Conservation (phyloP, 1,284 basidiomycete genomes). For the Boletus semigastroideus region DNA sequence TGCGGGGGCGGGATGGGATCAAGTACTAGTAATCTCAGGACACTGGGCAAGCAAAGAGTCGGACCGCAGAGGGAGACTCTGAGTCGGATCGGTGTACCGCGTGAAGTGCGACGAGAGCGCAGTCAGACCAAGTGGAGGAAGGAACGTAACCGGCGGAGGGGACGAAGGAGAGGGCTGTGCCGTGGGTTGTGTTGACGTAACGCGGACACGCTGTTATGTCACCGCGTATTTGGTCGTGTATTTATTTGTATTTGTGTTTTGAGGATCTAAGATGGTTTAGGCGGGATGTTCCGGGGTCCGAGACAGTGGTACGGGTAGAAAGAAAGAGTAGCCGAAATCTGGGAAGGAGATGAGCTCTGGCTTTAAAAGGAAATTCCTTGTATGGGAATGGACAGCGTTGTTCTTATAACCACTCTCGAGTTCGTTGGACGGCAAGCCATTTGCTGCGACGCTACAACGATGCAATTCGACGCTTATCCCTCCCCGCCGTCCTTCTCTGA, state of each 20-base stretch:
- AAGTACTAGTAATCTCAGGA: too few species aligned
- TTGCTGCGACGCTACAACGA: conserved; percentile 32
- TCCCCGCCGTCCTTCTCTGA: conserved; percentile 51
- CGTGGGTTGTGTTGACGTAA: conserved; percentile 37
- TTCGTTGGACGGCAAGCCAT: conserved; percentile 10
- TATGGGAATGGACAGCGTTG: conserved; percentile 28
- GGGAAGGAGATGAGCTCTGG: conserved; percentile 32
- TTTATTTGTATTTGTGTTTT: conserved; percentile 13
- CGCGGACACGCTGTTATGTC: conserved; percentile 34
- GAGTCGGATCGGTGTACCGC: not conserved
- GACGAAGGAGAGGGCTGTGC: conserved; percentile 24
- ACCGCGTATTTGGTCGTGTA: conserved; percentile 24
- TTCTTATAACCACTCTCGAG: conserved; percentile 35
- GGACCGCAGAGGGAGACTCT: too few species aligned
- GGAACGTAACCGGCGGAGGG: conserved; percentile 15
- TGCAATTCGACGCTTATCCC: conserved; percentile 69
- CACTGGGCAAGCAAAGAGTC: not conserved
- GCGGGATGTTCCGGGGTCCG: conserved; percentile 36
- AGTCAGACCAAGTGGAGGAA: conserved; percentile 6
- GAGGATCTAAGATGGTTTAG: conserved; percentile 30
- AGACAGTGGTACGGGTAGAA: conserved; percentile 34
- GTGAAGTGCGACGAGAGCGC: conserved; percentile 6
- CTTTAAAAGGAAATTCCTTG: conserved; percentile 19
- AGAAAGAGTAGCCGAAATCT: conserved; percentile 41
- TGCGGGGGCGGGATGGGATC: not conserved